These are phyloP conservation scores for Hypoxylon sp. DNA, from an alignment of 2,329 filamentous ascomycete species.

Conservation along the genomic window DNA sequence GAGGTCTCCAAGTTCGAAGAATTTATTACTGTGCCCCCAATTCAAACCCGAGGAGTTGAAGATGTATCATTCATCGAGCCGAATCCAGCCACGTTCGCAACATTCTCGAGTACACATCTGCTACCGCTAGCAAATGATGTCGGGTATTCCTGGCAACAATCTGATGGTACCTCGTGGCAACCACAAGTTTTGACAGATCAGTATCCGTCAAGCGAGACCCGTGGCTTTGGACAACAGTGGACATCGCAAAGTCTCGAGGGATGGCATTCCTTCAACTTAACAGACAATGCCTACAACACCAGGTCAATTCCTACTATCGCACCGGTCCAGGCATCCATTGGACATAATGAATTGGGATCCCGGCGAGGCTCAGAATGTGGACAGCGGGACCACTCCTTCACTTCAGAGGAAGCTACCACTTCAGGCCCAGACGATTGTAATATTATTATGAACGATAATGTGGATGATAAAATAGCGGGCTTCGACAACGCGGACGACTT, in stretches of 20 bases:
- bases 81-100: neutral
- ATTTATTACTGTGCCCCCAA: too few relatives aligned
- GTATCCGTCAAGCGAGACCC: neutral
- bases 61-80: neutral
- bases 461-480: neutral
- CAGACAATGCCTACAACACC: neutral
- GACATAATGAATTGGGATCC: neutral
- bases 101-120: neutral
- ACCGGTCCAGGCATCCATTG: neutral
- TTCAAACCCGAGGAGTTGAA: neutral
- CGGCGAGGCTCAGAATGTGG: neutral
- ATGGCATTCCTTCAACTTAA: neutral
- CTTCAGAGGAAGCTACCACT: neutral
- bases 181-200: neutral
- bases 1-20: neutral
- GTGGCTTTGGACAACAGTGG: neutral
- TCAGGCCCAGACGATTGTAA: neutral
- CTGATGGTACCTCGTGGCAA: neutral
- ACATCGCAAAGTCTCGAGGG: neutral
- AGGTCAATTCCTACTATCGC: neutral
- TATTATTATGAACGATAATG: neutral
- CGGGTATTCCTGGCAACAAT: neutral
- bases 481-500: neutral
- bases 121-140: neutral
- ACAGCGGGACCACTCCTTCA: neutral